Evolutionary conservation across 116 monocot genomes (phyloP), one percentile per base, ranked within the genome.

Genomic region (Papilionanthe hybrid): DNA sequence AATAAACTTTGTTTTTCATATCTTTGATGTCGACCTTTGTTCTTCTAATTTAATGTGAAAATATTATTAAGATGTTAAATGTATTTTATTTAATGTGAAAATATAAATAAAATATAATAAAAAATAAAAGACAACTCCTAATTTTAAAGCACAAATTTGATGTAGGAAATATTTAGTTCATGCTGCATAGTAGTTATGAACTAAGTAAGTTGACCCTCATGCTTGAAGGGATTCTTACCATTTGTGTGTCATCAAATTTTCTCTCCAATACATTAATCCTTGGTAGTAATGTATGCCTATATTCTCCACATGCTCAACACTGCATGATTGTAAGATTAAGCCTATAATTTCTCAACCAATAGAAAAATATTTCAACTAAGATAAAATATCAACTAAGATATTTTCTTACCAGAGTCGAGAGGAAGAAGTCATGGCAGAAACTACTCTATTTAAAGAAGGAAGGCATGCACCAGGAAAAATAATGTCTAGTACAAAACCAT

Each of bases 291-390:
- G 94, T 53, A 93, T 84, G 75, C 98, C 98, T 4, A 98, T 94
- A 63, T 94, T 98, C 45, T 98, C 98, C 42, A 94, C 47, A 75
- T 98, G 94, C 85, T 98, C 94, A 63, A 98, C 89, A 82, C 98
- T 98, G 75, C 72, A 86, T 30, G 23, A 76, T 20, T 45, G 9
- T 5, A 45, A 45, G 71, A 32, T 42, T 10, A 32, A 72, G 41
- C 5, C 17, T 17, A 41, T 42, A 42, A 32, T 32, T 32, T 32
- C 1, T 32, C 32, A 32, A 32, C 0, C 2, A 32, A 32, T 32
- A 32, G 32, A 32, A 32, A 32, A 72, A 15, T 57, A 19, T 57
- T 57, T 5, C 57, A 74, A 45, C 9, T 1, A 74, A 44, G 42
- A 1, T n/a, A 74, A 44, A 5, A 10, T 27, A 67, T 37, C 7